phyloP scores from a whole-genome alignment of 805 yeast genomes.

The Zygoascus biomembranicola region DNA sequence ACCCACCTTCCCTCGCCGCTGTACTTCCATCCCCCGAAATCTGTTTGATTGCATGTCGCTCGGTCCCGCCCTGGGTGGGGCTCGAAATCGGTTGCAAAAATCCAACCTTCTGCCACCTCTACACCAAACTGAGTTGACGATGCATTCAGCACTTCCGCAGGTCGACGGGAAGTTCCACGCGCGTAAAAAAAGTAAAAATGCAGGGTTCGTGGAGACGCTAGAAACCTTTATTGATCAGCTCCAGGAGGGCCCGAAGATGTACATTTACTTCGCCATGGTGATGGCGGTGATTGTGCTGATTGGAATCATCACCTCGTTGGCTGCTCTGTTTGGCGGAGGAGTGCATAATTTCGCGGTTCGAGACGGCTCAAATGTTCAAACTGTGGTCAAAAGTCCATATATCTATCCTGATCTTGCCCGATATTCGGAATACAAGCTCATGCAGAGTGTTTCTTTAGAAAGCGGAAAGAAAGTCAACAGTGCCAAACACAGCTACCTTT shows the following conservation, averaged over 20 bases:
- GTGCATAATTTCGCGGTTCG: slow-evolving; percentile 2
- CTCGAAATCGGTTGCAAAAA: too few relatives aligned
- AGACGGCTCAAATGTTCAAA: slow-evolving; percentile 12
- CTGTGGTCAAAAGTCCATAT: slow-evolving; percentile 9
- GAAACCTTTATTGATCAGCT: not conserved
- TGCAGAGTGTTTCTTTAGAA: slow-evolving; percentile 20
- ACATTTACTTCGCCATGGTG: not conserved
- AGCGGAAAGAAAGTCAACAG: slow-evolving; percentile 16
- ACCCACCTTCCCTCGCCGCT: too few relatives aligned
- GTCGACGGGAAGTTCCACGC: slow-evolving; percentile 1
- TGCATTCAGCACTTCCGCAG: slow-evolving; percentile 19
- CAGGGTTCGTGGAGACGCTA: not conserved
- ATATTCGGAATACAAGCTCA: slow-evolving; percentile 20
- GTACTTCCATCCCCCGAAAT: too few relatives aligned
- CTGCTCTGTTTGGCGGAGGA: slow-evolving; percentile 1
- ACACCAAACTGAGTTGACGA: not conserved
- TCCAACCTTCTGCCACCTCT: not conserved
- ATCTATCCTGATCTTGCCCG: slow-evolving; percentile 21
- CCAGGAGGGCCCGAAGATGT: not conserved
- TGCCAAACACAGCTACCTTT: slow-evolving; percentile 13
- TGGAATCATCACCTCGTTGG: not conserved
- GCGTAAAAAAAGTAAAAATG: not conserved
- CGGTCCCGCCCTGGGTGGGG: too few relatives aligned
- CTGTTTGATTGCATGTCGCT: too few relatives aligned
- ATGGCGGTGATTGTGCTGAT: slow-evolving; percentile 4